These are phyloP conservation scores for Blastobotrys niveus DNA, from an alignment of 1,139 yeast genomes.

Conservation along the genomic window DNA sequence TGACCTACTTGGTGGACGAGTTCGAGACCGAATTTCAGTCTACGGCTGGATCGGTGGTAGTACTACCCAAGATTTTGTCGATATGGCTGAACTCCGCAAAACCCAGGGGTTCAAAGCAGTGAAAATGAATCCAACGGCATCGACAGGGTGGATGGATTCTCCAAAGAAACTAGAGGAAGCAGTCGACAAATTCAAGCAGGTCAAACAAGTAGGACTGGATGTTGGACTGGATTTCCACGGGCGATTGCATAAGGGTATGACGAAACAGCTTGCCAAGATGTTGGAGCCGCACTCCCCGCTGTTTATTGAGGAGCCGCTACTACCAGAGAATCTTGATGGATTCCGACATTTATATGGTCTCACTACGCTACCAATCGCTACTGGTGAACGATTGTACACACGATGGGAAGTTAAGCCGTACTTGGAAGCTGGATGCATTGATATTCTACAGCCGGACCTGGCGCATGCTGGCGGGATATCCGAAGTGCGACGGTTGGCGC, in stretches of 20 bases:
- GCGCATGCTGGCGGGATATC: conserved; percentile 33
- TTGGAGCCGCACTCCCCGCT: conserved; percentile 30
- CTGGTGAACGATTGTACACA: conserved; percentile 31
- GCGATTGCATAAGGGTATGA: conserved; percentile 31
- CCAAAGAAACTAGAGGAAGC: conserved; percentile 28
- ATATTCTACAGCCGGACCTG: conserved; percentile 33
- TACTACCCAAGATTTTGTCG: conserved; percentile 28
- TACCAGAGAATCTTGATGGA: conserved; percentile 32
- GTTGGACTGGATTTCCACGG: conserved; percentile 33
- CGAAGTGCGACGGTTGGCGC: conserved; percentile 29
- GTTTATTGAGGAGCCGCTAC: conserved; percentile 33
- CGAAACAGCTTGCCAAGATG: conserved; percentile 29
- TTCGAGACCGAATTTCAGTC: conserved; percentile 29
- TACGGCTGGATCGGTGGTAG: conserved; percentile 37
- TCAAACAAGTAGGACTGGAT: conserved; percentile 28
- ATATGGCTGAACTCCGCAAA: conserved; percentile 29
- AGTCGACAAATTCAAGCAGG: conserved; percentile 27
- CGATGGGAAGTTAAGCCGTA: conserved; percentile 30
- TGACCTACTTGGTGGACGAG: conserved; percentile 32
- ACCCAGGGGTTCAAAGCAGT: conserved; percentile 33
- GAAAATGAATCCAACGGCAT: conserved; percentile 31
- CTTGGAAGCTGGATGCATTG: conserved; percentile 29
- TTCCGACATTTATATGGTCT: conserved; percentile 25
- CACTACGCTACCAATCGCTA: conserved; percentile 32
- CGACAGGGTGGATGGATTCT: conserved; percentile 31